These are phyloP conservation scores for Russula sp. DNA, from an alignment of 768 basidiomycete genomes.

Conservation along the genomic window DNA sequence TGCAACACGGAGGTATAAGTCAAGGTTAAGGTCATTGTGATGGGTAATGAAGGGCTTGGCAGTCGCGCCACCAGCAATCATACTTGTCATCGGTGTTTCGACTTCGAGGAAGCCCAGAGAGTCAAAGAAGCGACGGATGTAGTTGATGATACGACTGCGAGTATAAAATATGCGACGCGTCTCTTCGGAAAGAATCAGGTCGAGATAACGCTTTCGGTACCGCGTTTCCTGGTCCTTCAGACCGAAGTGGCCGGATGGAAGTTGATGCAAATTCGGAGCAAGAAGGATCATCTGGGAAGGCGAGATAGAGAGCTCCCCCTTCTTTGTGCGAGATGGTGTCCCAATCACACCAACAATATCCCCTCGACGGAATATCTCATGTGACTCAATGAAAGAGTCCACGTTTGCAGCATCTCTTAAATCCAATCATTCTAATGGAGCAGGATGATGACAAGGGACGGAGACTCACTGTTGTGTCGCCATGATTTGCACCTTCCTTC, in stretches of 20 bases:
- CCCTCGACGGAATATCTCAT: slow-evolving; percentile 87
- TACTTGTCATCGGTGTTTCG: slow-evolving; percentile 96
- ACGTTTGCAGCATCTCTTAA: slow-evolving; percentile 57
- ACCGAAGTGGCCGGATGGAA: slow-evolving; percentile 88
- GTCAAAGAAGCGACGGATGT: slow-evolving; percentile 86
- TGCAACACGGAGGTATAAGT: slow-evolving; percentile 94
- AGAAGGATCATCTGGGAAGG: slow-evolving; percentile 79
- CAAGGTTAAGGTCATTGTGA: slow-evolving; percentile 96
- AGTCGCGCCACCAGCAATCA: slow-evolving; percentile 94
- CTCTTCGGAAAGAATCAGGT: slow-evolving; percentile 89
- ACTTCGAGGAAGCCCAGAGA: slow-evolving; percentile 94
- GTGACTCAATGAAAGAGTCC: slow-evolving; percentile 57
- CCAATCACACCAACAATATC: slow-evolving; percentile 95
- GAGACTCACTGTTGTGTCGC: slow-evolving; percentile 69
- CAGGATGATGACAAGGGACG: neutral
- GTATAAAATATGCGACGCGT: slow-evolving; percentile 89
- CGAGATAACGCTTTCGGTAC: slow-evolving; percentile 97
- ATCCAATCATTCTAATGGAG: neutral
- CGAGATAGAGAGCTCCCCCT: slow-evolving; percentile 89
- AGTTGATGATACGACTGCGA: slow-evolving; percentile 85
- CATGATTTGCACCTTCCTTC: slow-evolving; percentile 90
- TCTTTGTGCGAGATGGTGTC: slow-evolving; percentile 84
- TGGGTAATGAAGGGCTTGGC: slow-evolving; percentile 99
- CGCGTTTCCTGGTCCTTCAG: slow-evolving; percentile 96
- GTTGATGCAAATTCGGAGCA: slow-evolving; percentile 92